Percentiles rank a stretch among this genome's conserved stretches.
Evolutionary conservation across 176 grass and related monocot species (phyloP).

Genomic region (Eragrostis curvula): DNA sequence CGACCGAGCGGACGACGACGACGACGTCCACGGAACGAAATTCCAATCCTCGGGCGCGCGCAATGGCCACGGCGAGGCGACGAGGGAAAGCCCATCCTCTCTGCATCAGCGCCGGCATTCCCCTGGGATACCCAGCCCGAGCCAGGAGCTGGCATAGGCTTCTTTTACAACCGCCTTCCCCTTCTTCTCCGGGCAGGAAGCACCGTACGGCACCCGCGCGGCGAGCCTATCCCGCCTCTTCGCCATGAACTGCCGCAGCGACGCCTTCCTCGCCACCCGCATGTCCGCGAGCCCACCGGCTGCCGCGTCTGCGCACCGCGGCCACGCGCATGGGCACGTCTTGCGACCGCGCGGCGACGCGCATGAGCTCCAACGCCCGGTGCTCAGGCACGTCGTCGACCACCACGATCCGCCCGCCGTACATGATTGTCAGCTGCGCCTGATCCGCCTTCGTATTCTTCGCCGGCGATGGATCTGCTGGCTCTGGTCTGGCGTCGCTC

Average conservation of each 20-base stretch:
- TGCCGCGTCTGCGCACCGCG: background rate
- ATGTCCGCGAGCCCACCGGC: slow-evolving; percentile 34
- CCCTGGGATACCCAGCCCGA: background rate
- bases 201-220: no score
- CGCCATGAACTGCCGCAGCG: slow-evolving; percentile 70
- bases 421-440: slow-evolving; percentile 53
- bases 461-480: background rate
- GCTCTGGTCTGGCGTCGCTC: background rate
- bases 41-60: no score
- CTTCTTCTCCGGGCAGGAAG: background rate
- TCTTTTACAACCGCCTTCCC: no score
- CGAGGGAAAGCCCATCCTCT: no score
- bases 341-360: background rate
- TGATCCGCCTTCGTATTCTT: no score
- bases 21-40: no score
- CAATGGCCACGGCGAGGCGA: no score
- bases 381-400: slow-evolving; percentile 56
- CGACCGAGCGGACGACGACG: no score
- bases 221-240: slow-evolving; percentile 65
- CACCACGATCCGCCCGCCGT: slow-evolving; percentile 58
- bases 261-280: slow-evolving; percentile 63
- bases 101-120: no score
- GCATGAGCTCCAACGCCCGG: slow-evolving; percentile 51
- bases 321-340: background rate
- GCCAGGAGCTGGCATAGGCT: background rate